Percentiles rank a stretch among this genome's conserved stretches.
These are phyloP conservation scores for Nitzschia sp. DNA, from an alignment of 108 stramenopile genomes.

Conservation along the genomic window DNA sequence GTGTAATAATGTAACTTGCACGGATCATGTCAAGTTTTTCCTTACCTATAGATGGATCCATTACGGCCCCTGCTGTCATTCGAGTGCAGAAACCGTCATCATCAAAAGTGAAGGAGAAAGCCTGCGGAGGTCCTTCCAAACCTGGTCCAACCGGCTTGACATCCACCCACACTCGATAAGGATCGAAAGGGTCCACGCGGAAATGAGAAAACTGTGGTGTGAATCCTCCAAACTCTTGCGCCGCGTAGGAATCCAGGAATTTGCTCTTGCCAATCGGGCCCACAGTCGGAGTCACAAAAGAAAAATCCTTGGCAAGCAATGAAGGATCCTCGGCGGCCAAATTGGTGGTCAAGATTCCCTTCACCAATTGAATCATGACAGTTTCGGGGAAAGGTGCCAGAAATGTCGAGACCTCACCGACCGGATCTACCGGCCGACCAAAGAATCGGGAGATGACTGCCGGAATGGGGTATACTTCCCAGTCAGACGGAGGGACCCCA, in stretches of 20 bases:
- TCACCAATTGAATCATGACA: slow-evolving; percentile 3
- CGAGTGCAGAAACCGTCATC: slow-evolving; percentile 68
- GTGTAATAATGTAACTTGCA: no score
- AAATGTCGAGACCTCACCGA: not conserved
- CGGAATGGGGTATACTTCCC: slow-evolving; percentile 3
- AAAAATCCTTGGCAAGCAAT: not conserved
- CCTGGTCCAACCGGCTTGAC: slow-evolving; percentile 32
- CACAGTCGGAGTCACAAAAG: not conserved
- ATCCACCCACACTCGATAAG: slow-evolving; percentile 68
- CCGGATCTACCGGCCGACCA: slow-evolving; percentile 1
- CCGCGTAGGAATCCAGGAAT: slow-evolving; percentile 44
- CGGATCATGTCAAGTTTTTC: no score
- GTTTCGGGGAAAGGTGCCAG: slow-evolving; percentile 3
- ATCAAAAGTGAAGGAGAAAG: slow-evolving; percentile 64
- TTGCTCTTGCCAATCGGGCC: slow-evolving; percentile 23
- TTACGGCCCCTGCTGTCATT: slow-evolving; percentile 52
- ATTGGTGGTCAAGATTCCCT: slow-evolving; percentile 5
- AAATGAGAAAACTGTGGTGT: slow-evolving; percentile 54
- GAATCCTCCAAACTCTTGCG: slow-evolving; percentile 38
- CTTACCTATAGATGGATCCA: slow-evolving; percentile 58
- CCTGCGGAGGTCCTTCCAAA: slow-evolving; percentile 56
- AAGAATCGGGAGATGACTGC: slow-evolving; percentile 4
- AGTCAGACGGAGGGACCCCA: not conserved
- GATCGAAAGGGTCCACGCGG: slow-evolving; percentile 74
- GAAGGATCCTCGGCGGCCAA: not conserved